Evolutionary conservation across 1,139 yeast species (phyloP).

Genomic region (Candida freyschussii): DNA sequence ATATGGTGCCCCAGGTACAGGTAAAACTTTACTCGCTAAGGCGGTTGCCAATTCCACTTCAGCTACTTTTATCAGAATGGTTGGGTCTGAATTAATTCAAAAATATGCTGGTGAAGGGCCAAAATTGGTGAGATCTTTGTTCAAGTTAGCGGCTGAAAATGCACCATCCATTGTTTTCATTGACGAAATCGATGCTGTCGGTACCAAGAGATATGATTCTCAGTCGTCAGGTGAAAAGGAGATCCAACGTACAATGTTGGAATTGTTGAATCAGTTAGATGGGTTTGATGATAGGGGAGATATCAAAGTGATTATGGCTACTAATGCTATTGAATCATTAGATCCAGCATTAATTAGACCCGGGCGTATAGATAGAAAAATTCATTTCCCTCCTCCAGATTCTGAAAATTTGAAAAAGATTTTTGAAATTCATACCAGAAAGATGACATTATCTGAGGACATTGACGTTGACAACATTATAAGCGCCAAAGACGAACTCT

Average conservation of each 20-base stretch:
- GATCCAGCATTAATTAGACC: conserved; percentile 99
- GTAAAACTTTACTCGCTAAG: conserved; percentile 92
- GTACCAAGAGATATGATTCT: conserved; percentile 94
- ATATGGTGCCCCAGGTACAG: conserved; percentile 99
- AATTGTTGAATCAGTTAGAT: conserved; percentile 90
- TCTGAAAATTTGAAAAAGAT: conserved; percentile 90
- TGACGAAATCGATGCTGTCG: conserved; percentile 98
- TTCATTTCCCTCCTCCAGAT: conserved; percentile 94
- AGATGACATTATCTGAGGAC: conserved; percentile 86
- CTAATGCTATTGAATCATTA: conserved; percentile 89
- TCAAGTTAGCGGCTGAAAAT: conserved; percentile 94
- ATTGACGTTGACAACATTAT: conserved; percentile 89
- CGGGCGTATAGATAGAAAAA: conserved; percentile 97
- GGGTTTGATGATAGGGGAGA: conserved; percentile 99
- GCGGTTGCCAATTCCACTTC: conserved; percentile 98
- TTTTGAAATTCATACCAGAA: conserved; percentile 86
- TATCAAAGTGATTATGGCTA: conserved; percentile 98
- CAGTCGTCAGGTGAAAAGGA: conserved; percentile 97
- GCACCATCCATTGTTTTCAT: conserved; percentile 98
- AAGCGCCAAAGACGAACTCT: conserved; percentile 86
- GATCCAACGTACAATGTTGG: conserved; percentile 98
- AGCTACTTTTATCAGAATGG: conserved; percentile 93
- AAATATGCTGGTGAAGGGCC: conserved; percentile 99
- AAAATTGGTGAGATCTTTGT: conserved; percentile 86
- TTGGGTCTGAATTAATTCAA: conserved; percentile 94